Percentiles rank a stretch among this genome's conserved stretches.
Evolutionary conservation across 208 protist genomes (phyloP).

Genomic region (Trypanosoma conorhini): DNA sequence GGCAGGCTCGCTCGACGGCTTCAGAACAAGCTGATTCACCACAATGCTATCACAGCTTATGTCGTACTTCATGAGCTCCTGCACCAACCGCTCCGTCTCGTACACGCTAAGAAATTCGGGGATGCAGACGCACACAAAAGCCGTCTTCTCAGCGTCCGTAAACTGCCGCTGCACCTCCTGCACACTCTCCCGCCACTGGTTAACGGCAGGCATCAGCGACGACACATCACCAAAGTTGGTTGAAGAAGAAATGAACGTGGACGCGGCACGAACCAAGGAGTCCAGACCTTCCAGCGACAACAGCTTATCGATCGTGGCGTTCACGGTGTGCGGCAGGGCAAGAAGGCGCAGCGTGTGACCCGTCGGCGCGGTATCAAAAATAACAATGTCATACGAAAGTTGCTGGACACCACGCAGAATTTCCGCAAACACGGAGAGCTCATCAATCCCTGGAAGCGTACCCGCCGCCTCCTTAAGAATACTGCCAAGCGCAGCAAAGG

Average conservation of each 20-base stretch:
- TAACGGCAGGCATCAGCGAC: constrained; percentile 31
- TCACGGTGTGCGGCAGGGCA: constrained; percentile 81
- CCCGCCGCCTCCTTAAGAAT: constrained; percentile 58
- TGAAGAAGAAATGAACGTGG: constrained; percentile 33
- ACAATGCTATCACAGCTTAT: constrained; percentile 97
- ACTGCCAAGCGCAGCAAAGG: constrained; percentile 37
- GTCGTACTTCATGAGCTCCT: constrained; percentile 96
- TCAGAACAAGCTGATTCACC: constrained; percentile 95
- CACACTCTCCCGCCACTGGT: constrained; percentile 42
- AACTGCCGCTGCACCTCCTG: constrained; percentile 62
- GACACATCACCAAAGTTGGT: not conserved
- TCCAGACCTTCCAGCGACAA: constrained; percentile 44
- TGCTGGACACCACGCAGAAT: constrained; percentile 91
- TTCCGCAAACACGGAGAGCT: constrained; percentile 97
- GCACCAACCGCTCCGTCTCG: constrained; percentile 99
- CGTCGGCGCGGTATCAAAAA: constrained; percentile 99
- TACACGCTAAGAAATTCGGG: constrained; percentile 99
- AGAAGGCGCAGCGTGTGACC: constrained; percentile 98
- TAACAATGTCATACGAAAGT: constrained; percentile 93
- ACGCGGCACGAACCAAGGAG: constrained; percentile 44
- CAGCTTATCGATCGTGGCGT: constrained; percentile 52
- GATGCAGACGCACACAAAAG: constrained; percentile 99
- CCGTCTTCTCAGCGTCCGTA: constrained; percentile 80
- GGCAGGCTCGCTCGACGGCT: constrained; percentile 41
- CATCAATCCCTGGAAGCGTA: constrained; percentile 97